Evolutionary conservation across 2,329 filamentous ascomycete species (phyloP), one percentile per base, ranked within the genome.

Genomic region (Aspergillus quadrilineatus): DNA sequence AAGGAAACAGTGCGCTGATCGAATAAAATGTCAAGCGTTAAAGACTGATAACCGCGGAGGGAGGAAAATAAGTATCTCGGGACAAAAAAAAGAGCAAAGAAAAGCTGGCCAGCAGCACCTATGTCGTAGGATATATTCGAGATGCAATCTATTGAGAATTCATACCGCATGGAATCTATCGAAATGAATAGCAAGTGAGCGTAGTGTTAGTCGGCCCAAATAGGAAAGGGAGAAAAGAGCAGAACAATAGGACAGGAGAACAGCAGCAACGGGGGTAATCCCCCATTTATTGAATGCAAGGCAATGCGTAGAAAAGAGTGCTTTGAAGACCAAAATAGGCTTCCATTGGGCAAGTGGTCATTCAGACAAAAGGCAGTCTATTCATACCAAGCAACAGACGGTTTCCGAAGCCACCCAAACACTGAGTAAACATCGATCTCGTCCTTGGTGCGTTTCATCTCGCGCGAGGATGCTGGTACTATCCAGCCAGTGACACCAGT

Each of bases 401-500:
- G 30, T 22, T 22, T 34, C 37, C 54, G 45, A 47, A 50, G 50
- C 10, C 36, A 32, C 26, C 30, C 36, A 37, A 49, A 41, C 49
- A 43, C 14, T 29, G 14, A 43, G 43, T 43, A 7, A 53, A 26
- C 14, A 14, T n/a, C 26, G 34, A 48, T 4, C 17, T 26, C 9
- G 29, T n/a, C 30, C 32, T 44, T 48, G 41, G 49, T 51, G 43
- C 48, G 67, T 71, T 70, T 71, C 66, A 69, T 62, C 39, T 64
- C 45, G 56, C 50, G 63, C 53, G 56, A 56, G 51, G 53, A 52
- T 53, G 45, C 34, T 37, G 34, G 4, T 14, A 12, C 14, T 37
- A 58, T 46, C 60, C 44, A 56, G 54, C 57, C 53, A 55, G 53
- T 59, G 29, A 42, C 56, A 29, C 53, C n/a, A 51, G 42, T 58